Evolutionary conservation across 768 basidiomycete species (phyloP), one percentile per base, ranked within the genome.

Genomic region (Podaxis sp.): DNA sequence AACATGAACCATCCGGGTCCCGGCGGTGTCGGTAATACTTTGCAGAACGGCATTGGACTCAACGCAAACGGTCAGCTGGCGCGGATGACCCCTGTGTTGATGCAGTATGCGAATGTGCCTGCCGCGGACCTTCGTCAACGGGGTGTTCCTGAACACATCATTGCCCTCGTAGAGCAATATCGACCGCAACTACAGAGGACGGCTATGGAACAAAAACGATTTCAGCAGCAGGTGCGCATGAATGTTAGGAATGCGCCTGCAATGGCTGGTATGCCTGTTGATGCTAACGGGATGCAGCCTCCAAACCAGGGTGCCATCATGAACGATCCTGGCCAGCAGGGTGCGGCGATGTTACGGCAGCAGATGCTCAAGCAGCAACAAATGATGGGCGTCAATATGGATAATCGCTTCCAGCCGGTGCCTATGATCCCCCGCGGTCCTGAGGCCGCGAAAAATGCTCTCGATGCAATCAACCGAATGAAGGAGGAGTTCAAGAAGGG

Each of bases 131-230:
- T 91, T 61, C 83, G 82, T 10, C 73, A 73, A 13, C 78, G 75
- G 42, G 77, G 78, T 13, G 70, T 88, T 6, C 72, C 75, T 4
- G 83, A 84, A 21, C 63, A 74, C 50, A 70, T 83, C 57, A 85
- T 91, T 50, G 61, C 71, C 35, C 76, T 83, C 60, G 82, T 90
- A 38, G 89, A 91, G 65, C 64, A 65, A 2, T 69, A 87, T 65
- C 83, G 89, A 59, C 58, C 75, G n/a, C 67, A 70, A 32, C 64
- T 84, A 37, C 81, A 83, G 66, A 72, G 77, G 51, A 69, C 70
- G 23, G 64, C 66, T 2, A 68, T 73, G 50, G 81, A 81, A 28
- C 74, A 77, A 61, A 71, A 69, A 21, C 63, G 62, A 23, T 80
- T 82, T 63, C 68, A 71, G 65, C 61, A 73, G 62, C 55, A 61